Evolutionary conservation across 441 rosid genomes (phyloP).

Genomic region (Eutrema salsugineum): DNA sequence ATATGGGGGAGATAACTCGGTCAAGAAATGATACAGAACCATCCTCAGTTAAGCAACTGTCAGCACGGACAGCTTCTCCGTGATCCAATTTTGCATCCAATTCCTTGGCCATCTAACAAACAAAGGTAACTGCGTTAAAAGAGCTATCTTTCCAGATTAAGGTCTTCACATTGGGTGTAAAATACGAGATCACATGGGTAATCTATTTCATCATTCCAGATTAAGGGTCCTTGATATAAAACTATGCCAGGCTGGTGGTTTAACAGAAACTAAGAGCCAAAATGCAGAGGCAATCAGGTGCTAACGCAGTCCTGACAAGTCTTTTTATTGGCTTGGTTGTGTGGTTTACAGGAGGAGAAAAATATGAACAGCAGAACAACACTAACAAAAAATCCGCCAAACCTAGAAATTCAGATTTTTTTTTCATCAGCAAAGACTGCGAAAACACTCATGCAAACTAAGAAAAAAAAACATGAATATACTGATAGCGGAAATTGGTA

Average conservation of each 20-base stretch:
- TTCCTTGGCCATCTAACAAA: slow-evolving; percentile 94
- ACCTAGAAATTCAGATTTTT: not conserved
- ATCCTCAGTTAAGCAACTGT: slow-evolving; percentile 56
- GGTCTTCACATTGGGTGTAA: not conserved
- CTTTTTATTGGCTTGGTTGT: slow-evolving; percentile 9
- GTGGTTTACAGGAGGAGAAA: not conserved
- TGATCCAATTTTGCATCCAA: slow-evolving; percentile 94
- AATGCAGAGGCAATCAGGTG: slow-evolving; percentile 12
- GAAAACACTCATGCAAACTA: not conserved
- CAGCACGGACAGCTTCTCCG: slow-evolving; percentile 70
- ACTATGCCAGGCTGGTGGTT: slow-evolving; percentile 5
- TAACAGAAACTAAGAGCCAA: slow-evolving; percentile 6
- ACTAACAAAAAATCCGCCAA: not conserved
- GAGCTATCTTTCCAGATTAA: not conserved
- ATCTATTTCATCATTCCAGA: not conserved
- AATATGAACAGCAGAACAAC: slow-evolving; percentile 6
- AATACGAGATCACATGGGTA: not conserved
- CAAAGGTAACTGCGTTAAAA: slow-evolving; percentile 13
- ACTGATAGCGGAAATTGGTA: not conserved
- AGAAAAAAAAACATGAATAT: not conserved
- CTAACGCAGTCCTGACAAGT: not conserved
- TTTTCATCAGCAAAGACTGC: not conserved
- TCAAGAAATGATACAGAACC: slow-evolving; percentile 86
- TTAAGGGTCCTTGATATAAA: not conserved
- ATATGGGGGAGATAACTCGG: slow-evolving; percentile 76